These are phyloP conservation scores for Epicoccum nigrum DNA, from an alignment of 2,329 filamentous ascomycete species.

Conservation along the genomic window DNA sequence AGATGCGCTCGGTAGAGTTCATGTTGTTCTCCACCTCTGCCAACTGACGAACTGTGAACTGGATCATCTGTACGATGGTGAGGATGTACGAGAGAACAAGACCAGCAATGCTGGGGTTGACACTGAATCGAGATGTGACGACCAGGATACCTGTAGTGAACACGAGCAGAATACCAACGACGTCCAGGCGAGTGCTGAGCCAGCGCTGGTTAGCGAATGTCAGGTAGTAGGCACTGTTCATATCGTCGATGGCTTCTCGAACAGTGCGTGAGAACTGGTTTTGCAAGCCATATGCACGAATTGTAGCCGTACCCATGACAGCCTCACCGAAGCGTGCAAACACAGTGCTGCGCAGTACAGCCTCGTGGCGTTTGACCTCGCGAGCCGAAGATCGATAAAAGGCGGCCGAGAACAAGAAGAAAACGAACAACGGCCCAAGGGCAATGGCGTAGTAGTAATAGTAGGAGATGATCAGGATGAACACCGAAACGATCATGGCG, in stretches of 20 bases:
- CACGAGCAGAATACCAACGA: conserved; percentile 82
- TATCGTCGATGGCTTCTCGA: conserved; percentile 78
- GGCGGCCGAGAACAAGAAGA: conserved; percentile 81
- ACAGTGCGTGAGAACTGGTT: conserved; percentile 75
- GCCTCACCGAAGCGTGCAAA: conserved; percentile 93
- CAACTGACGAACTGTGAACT: conserved; percentile 91
- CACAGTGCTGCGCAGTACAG: conserved; percentile 82
- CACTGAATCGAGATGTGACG: conserved; percentile 85
- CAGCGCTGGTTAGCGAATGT: conserved; percentile 96
- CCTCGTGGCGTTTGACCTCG: conserved; percentile 93
- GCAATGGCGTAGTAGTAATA: conserved; percentile 86
- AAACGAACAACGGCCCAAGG: conserved; percentile 69
- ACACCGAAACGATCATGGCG: conserved; percentile 65
- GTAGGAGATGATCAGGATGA: conserved; percentile 90
- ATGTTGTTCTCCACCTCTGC: conserved; percentile 98
- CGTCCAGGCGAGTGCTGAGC: conserved; percentile 83
- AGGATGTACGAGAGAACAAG: conserved; percentile 93
- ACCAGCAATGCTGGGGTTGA: conserved; percentile 83
- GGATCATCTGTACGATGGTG: conserved; percentile 91
- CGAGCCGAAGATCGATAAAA: conserved; percentile 92
- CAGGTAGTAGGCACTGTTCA: conserved; percentile 93
- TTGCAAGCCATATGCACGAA: conserved; percentile 86
- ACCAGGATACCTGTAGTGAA: conserved; percentile 90
- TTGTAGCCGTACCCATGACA: conserved; percentile 80
- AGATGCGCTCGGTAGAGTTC: conserved; percentile 91